These are phyloP conservation scores for Lipomyces yamadae DNA, from an alignment of 805 yeast genomes.

Conservation along the genomic window DNA sequence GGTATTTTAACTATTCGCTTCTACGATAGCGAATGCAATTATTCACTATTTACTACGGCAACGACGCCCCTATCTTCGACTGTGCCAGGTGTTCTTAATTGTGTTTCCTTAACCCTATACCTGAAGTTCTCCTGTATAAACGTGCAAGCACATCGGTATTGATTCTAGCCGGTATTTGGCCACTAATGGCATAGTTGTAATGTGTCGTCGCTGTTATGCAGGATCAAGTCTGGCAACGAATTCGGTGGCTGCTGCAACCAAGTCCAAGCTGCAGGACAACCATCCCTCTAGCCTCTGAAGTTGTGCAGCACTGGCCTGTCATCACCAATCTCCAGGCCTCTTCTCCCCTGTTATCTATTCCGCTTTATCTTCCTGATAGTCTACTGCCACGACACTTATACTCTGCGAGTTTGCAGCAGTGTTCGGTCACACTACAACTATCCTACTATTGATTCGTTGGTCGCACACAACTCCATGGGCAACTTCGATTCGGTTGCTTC, in stretches of 20 bases:
- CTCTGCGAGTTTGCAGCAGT: background rate
- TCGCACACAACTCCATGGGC: background rate
- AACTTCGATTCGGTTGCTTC: conserved; percentile 12
- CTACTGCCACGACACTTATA: background rate
- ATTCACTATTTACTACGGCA: background rate
- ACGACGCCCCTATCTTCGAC: too few species aligned
- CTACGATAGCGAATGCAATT: background rate
- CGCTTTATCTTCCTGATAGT: background rate
- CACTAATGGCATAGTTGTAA: background rate
- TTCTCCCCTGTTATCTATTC: background rate
- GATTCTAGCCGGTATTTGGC: background rate
- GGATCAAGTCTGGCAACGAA: background rate
- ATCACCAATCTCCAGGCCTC: background rate
- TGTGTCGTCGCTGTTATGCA: background rate
- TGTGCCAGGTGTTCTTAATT: background rate
- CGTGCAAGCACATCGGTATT: background rate
- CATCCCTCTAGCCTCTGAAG: background rate
- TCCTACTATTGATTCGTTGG: background rate
- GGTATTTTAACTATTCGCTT: background rate
- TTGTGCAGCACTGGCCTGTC: background rate
- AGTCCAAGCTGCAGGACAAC: background rate
- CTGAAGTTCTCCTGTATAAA: background rate
- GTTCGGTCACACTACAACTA: background rate
- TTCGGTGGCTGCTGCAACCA: background rate
- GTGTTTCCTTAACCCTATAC: background rate